Base-by-base conservation (phyloP, 495 filamentous ascomycete genomes). In the Penicillium chermesinum region DNA sequence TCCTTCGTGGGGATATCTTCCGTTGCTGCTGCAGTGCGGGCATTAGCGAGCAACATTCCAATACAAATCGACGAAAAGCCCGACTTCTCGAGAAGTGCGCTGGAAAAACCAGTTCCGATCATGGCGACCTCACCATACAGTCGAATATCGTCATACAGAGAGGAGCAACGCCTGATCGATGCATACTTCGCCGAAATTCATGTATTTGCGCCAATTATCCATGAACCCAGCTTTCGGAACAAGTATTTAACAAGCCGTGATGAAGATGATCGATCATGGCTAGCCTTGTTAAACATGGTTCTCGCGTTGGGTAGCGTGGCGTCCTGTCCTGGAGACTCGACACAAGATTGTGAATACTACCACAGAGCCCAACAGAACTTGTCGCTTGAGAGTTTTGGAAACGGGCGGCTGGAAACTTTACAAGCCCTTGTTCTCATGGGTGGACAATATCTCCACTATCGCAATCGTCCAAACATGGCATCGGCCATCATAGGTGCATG, bases 121-220 rank as follows among this genome's bases (percentile, higher is more conserved):
- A 27, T 30, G 9, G 15, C 8, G 3, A 6, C 20, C 4, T 42
- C 40, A 0, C 22, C 13, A 21, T 7, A 9, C 2, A 37, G 18
- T 12, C 43, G 43, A 19, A 21, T 43, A 34, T 33, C 38, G 9
- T 52, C 50, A 9, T 47, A 52, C 30, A 37, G 38, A 7, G 50
- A 52, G n/a, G 50, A 52, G 32, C 50, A 52, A 38, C 30, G 50
- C 4, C 16, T 52, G 14, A 52, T 52, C 18, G 82, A 90, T 54
- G 81, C 83, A 16, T 91, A 88, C 68, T 91, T 90, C 63, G 80
- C 82, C 44, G 77, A 84, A 32, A 75, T 89, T 34, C 87, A 91
- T 53, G 77, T 81, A 4, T 83, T 89, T 50, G 77, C 85, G 10
- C 87, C 87, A 0, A 81, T 91, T 75, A 69, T 91, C 7, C 86